Evolutionary conservation across 768 basidiomycete species (phyloP).

Genomic region (Hericium alpestre): DNA sequence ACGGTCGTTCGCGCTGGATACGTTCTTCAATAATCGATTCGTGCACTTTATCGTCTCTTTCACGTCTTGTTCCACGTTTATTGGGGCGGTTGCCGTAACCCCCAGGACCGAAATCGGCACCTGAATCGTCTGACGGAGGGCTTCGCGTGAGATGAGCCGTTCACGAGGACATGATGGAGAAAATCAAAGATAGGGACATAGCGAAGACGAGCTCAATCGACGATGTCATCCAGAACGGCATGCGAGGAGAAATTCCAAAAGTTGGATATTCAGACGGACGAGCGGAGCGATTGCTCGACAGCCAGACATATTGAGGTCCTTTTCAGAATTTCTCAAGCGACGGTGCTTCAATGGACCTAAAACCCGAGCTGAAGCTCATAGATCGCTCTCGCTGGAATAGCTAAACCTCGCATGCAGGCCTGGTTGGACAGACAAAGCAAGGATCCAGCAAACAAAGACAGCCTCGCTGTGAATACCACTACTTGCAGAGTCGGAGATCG

Average conservation of each 20-base stretch:
- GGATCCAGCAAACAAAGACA: no score
- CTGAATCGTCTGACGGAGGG: constrained; percentile 51
- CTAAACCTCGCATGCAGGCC: constrained; percentile 2
- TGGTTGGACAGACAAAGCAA: background rate
- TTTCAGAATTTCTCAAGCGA: background rate
- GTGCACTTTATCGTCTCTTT: constrained; percentile 83
- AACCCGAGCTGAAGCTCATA: background rate
- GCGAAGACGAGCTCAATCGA: constrained; percentile 1
- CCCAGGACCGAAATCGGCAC: constrained; percentile 40
- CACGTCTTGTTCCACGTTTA: constrained; percentile 51
- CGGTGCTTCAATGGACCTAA: background rate
- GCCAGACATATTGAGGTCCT: background rate
- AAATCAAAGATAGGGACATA: constrained; percentile 6
- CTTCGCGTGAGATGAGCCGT: constrained; percentile 12
- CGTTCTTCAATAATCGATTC: constrained; percentile 90
- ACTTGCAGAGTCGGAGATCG: constrained; percentile 4
- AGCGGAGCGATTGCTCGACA: background rate
- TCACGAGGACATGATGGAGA: constrained; percentile 8
- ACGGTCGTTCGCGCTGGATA: constrained; percentile 86
- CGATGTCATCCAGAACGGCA: background rate
- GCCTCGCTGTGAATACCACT: background rate
- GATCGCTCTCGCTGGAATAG: background rate
- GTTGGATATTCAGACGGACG: background rate
- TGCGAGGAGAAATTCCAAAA: background rate
- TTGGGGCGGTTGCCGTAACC: constrained; percentile 26